Evolutionary conservation across 2,329 filamentous ascomycete genomes (phyloP).

Genomic region (Metarhizium sp.): DNA sequence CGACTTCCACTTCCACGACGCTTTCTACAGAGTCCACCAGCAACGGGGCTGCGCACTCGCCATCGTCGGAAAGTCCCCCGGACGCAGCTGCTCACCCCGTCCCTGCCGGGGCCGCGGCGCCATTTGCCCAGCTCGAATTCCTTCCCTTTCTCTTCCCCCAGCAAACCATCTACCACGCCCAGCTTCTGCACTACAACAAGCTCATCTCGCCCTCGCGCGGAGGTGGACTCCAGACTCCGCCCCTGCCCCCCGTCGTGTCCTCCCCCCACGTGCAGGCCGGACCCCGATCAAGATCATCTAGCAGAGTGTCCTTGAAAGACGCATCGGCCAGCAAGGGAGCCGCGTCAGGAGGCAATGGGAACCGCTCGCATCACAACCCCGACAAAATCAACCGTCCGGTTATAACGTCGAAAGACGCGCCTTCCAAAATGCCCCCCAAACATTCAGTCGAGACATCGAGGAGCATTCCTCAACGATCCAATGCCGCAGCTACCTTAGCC

Average conservation of each 20-base stretch:
- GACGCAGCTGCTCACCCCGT: constrained; percentile 15
- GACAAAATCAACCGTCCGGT: constrained; percentile 55
- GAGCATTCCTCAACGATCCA: constrained; percentile 19
- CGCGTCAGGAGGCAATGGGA: constrained; percentile 54
- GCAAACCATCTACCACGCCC: constrained; percentile 51
- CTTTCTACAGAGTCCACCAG: constrained; percentile 14
- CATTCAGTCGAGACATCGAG: constrained; percentile 24
- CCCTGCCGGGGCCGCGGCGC: constrained; percentile 16
- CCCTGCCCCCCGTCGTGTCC: constrained; percentile 46
- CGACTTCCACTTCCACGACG: constrained; percentile 17
- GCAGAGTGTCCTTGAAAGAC: constrained; percentile 51
- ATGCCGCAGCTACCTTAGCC: constrained; percentile 17
- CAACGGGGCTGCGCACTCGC: constrained; percentile 16
- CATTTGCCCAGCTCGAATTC: constrained; percentile 39
- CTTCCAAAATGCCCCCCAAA: constrained; percentile 41
- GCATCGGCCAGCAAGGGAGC: constrained; percentile 34
- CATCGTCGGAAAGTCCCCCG: constrained; percentile 19
- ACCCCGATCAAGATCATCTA: constrained; percentile 47
- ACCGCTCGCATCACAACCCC: constrained; percentile 44
- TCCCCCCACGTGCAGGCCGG: constrained; percentile 47
- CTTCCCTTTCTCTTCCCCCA: constrained; percentile 50
- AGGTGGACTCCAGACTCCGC: constrained; percentile 46
- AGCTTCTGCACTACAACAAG: constrained; percentile 56
- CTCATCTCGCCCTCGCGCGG: constrained; percentile 49
- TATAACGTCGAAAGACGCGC: constrained; percentile 48